phyloP scores from a whole-genome alignment of 139 green algal species.

The Ostreobium quekettii region DNA sequence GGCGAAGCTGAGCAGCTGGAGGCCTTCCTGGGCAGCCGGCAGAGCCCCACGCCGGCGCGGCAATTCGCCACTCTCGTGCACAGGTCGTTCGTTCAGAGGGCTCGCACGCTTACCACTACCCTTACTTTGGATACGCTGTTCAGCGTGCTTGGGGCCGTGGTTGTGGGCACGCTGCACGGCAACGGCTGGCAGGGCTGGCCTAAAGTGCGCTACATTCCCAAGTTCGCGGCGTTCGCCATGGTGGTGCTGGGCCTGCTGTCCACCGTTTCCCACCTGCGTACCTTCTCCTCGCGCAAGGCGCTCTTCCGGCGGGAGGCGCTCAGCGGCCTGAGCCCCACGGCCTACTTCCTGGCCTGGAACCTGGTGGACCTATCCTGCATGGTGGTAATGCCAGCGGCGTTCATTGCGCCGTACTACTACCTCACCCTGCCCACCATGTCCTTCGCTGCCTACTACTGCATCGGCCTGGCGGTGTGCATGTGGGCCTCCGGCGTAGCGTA shows the following conservation, averaged over 20 bases:
- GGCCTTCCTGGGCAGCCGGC: too few species aligned
- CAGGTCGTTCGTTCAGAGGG: too few species aligned
- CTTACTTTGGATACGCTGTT: too few species aligned
- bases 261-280: slow-evolving; percentile 30
- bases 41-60: too few species aligned
- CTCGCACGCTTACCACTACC: too few species aligned
- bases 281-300: slow-evolving; percentile 24
- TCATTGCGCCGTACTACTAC: slow-evolving; percentile 36
- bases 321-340: neutral
- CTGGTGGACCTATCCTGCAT: slow-evolving; percentile 34
- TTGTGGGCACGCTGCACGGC: too few species aligned
- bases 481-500: slow-evolving; percentile 34
- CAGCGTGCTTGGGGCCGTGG: too few species aligned
- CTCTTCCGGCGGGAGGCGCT: neutral
- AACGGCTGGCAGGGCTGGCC: too few species aligned
- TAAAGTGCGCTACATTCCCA: slow-evolving; percentile 23
- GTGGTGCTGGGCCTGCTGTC: slow-evolving; percentile 35
- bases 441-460: slow-evolving; percentile 23
- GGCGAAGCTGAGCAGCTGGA: too few species aligned
- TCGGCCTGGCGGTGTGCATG: slow-evolving; percentile 31
- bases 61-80: too few species aligned
- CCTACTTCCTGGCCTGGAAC: slow-evolving; percentile 27
- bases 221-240: slow-evolving; percentile 36
- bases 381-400: slow-evolving; percentile 22
- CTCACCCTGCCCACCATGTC: slow-evolving; percentile 32